Base-by-base conservation (phyloP, 2,329 filamentous ascomycete genomes). In the Pseudogymnoascus sp. region DNA sequence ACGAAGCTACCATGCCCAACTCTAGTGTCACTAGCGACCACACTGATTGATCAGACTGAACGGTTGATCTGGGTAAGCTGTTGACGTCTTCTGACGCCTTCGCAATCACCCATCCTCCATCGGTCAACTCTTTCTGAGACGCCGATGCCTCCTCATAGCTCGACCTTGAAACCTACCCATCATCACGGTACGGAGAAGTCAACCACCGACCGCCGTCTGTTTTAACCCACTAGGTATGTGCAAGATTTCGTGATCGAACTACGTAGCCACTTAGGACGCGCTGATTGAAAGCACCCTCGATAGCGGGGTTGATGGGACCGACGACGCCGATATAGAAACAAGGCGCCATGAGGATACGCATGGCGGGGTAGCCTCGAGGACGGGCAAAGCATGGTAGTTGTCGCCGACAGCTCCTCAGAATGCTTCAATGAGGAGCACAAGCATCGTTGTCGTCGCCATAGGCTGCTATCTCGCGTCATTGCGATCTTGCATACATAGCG, bases 71-170 rank as follows among this genome's bases (percentile, higher is more conserved):
- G n/a, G 11, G 16, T 34, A 56, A 34, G 16, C 5, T 28, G 28
- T 56, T 56, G 28, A 56, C 49, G 49, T 56, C 28, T 56, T 56
- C 49, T 56, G 49, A 56, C 49, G 49, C 49, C 49, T 56, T 56
- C 49, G 49, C 25, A 34, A 14, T 14, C 28, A 3, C n/a, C 8
- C 25, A 56, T 31, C 11, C 25, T n/a, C 49, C 49, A 56, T 56
- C 49, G 49, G 49, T 21, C 49, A 56, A 56, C 28, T 34, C 28
- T 21, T 1, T 5, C 49, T 56, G n/a, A 18, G n/a, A 56, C 49
- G 28, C 49, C 49, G 49, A 56, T 8, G 28, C 16, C 11, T 8
- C 3, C n/a, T 6, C n/a, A 56, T 56, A 34, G 4, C 25, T 56
- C n/a, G 5, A 34, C 28, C 3, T 25, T 21, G n/a, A 56, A 56